These are phyloP conservation scores for Acmispon strigosus DNA, from an alignment of 306 rosid genomes.

Conservation along the genomic window DNA sequence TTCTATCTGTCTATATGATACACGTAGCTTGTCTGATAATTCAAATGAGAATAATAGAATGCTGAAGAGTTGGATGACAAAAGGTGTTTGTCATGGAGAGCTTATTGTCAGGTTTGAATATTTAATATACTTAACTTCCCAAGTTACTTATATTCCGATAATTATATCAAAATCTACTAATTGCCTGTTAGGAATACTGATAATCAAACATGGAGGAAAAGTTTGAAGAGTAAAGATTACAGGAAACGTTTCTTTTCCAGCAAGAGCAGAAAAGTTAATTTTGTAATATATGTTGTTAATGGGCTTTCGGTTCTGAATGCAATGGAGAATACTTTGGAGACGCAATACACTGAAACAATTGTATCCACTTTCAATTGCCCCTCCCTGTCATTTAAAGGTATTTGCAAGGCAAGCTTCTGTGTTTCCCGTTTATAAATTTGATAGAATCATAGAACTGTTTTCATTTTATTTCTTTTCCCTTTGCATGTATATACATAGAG, in stretches of 20 bases:
- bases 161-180: constrained; percentile 25
- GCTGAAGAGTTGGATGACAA: constrained; percentile 64
- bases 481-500: neutral
- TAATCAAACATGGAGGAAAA: constrained; percentile 31
- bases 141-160: neutral
- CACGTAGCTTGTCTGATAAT: constrained; percentile 59
- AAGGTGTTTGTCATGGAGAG: constrained; percentile 71
- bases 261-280: constrained; percentile 56
- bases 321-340: constrained; percentile 36
- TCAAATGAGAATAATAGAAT: constrained; percentile 36
- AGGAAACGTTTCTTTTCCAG: constrained; percentile 27
- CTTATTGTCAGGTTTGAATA: constrained; percentile 59
- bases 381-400: constrained; percentile 70
- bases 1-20: constrained; percentile 73
- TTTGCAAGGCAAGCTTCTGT: constrained; percentile 7
- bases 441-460: neutral
- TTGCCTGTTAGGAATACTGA: constrained; percentile 54
- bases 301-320: constrained; percentile 59
- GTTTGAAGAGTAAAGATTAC: constrained; percentile 43
- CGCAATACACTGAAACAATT: constrained; percentile 26
- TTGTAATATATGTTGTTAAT: constrained; percentile 59
- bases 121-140: constrained; percentile 14
- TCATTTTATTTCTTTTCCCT: neutral
- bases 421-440: neutral
- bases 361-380: constrained; percentile 61